Evolutionary conservation across 441 rosid species (phyloP), one percentile per base, ranked within the genome.

Genomic region (Erodium texanum): DNA sequence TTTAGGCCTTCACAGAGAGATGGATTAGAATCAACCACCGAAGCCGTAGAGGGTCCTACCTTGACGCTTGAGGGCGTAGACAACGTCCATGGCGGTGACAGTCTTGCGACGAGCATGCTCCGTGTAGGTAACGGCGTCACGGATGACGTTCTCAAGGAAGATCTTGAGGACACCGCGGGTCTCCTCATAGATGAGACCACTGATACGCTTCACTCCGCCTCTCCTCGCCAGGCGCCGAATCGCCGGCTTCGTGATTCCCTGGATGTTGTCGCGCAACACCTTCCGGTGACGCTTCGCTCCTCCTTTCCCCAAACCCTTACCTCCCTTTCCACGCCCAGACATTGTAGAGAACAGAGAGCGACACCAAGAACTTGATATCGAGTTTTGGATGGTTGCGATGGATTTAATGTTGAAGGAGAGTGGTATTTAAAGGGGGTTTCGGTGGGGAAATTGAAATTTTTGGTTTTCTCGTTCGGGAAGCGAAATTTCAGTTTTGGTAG

Each of bases 151-250:
- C 71, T 73, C 76, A 24, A 73, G 9, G 71, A 73, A 73, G 65
- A 73, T 73, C 71, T 73, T 73, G 61, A 72, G 71, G 14, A 72
- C n/a, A n/a, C n/a, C n/a, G n/a, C n/a, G n/a, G n/a, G n/a, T n/a
- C n/a, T n/a, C n/a, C n/a, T 32, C 36, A 68, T 73, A 73, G 72
- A 73, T 73, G 24, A 73, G 71, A 14, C 72, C 72, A 12, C 76
- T 73, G 71, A 73, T 73, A 18, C 76, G 76, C 75, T 72, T 72
- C 10, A 72, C 75, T 7, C 75, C 75, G 3, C 75, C 75, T 63
- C 75, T 48, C 24, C 75, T 70, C 18, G 75, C 75, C 7, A 72
- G 71, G 20, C 71, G 34, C 34, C 75, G 34, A 16, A 72, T 72
- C 38, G 72, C 76, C 10, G 71, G 71, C 68, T 68, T 73, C 10